These are phyloP conservation scores for Didymella arachidicola DNA, from an alignment of 2,329 filamentous ascomycete species.

Conservation along the genomic window DNA sequence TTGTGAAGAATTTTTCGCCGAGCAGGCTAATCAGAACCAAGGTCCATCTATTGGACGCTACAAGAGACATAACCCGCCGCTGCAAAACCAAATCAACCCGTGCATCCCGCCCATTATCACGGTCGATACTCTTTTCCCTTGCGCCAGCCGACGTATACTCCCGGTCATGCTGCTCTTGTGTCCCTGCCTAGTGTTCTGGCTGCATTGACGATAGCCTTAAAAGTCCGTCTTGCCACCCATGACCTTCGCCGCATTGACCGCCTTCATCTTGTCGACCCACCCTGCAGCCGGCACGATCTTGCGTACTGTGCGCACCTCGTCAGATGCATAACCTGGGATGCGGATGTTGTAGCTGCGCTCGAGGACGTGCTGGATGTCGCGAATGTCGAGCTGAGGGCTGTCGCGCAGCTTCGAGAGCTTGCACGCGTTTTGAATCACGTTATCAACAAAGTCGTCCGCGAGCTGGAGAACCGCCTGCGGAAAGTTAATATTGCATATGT, in stretches of 20 bases:
- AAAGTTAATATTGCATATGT: slow-evolving; percentile 24
- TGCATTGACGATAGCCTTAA: slow-evolving; percentile 19
- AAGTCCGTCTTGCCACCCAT: slow-evolving; percentile 58
- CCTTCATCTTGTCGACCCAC: slow-evolving; percentile 98
- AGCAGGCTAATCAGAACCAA: not conserved
- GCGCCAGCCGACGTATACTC: not conserved
- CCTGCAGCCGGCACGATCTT: slow-evolving; percentile 87
- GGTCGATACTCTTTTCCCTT: not conserved
- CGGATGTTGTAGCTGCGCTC: slow-evolving; percentile 76
- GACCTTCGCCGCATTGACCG: slow-evolving; percentile 90
- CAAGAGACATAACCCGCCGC: not conserved
- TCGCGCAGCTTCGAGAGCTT: slow-evolving; percentile 92
- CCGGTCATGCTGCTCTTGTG: not conserved
- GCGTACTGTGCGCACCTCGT: slow-evolving; percentile 91
- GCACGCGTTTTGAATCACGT: slow-evolving; percentile 85
- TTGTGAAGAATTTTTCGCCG: not conserved
- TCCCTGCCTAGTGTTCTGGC: not conserved
- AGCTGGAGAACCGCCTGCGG: slow-evolving; percentile 81
- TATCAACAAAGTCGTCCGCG: slow-evolving; percentile 94
- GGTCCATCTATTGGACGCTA: not conserved
- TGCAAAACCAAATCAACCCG: not conserved
- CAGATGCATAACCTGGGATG: slow-evolving; percentile 91
- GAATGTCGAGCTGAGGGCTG: slow-evolving; percentile 84
- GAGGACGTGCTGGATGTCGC: slow-evolving; percentile 64
- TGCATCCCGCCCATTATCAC: not conserved